Conservation (phyloP, 2,329 filamentous ascomycete species). For the Plenodomus tracheiphilus region DNA sequence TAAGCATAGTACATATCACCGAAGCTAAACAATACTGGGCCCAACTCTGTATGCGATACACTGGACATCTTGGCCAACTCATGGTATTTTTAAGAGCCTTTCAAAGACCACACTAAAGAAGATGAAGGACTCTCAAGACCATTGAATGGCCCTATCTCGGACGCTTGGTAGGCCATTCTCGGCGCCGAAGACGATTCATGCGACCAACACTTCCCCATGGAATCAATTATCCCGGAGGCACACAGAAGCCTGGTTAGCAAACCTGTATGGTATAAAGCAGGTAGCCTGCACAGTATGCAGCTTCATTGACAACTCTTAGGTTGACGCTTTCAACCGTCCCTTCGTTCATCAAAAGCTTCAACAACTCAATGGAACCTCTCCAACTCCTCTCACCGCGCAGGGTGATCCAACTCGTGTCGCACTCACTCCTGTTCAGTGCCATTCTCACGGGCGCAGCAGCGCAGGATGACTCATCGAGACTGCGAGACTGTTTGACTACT, state of each 20-base stretch:
- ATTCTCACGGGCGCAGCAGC: conserved; percentile 3
- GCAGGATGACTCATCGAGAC: conserved; percentile 6
- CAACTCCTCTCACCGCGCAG: not conserved
- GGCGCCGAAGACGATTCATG: conserved; percentile 8
- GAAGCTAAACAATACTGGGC: no score
- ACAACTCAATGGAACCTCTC: not conserved
- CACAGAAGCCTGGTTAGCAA: not conserved
- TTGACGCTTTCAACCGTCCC: not conserved
- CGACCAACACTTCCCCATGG: conserved; percentile 2
- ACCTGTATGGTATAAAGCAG: not conserved
- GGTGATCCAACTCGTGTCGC: not conserved
- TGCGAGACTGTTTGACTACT: conserved; percentile 10
- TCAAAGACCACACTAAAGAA: not conserved
- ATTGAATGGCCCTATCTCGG: conserved; percentile 5
- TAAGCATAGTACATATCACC: no score
- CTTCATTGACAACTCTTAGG: not conserved
- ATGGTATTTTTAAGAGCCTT: no score
- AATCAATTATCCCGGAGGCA: not conserved
- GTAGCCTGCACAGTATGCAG: not conserved
- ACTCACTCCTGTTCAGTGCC: conserved; percentile 3
- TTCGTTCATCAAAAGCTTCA: not conserved
- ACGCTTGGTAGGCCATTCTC: conserved; percentile 5
- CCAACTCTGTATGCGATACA: no score
- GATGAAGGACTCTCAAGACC: not conserved
- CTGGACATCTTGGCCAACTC: no score